Evolutionary conservation across 2,329 filamentous ascomycete genomes (phyloP), one percentile per base, ranked within the genome.

Genomic region (Sclerotinia spermophila): DNA sequence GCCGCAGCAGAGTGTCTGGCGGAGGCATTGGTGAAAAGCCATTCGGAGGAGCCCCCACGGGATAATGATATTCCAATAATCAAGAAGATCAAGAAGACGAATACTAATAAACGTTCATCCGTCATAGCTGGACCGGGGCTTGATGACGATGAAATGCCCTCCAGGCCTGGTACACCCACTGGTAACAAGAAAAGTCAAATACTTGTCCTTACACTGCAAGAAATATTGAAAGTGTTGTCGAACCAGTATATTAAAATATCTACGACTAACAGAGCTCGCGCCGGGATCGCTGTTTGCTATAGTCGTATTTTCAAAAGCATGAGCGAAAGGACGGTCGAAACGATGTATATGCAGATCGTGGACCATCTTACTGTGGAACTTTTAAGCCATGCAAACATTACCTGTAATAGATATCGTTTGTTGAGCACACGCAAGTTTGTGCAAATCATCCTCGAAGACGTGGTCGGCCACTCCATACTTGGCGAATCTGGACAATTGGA

Each of bases 401-500:
- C 86, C 67, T 91, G 93, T 78, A 96, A 97, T 78, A 90, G 95
- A 55, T 97, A 97, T 80, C 91, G 95, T 27, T 86, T 96, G 24
- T 85, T 99, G 24, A 90, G 93, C 72, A 92, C 93, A 3, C 87
- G 96, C 69, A 93, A 91, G 79, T 96, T 95, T 75, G 88, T 97
- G 21, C 90, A 93, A 74, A 90, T 91, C 51, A 86, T 97, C 62
- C 83, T 99, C 17, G 93, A 97, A 77, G 91, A 94, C 71, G 89
- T 96, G 11, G 86, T 98, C 73, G 93, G 93, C 13, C 86, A 87
- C 71, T 89, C 90, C 74, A 91, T 97, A 75, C 85, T 99, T 2
- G 94, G 94, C 19, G 95, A 99, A 80, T 93, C 92, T 21, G 94
- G 94, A 11, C 95, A 97, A 78, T 84, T 95, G 71, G 89, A 91